Evolutionary conservation across 139 green algal genomes (phyloP).

Genomic region (Tetraselmis chui): DNA sequence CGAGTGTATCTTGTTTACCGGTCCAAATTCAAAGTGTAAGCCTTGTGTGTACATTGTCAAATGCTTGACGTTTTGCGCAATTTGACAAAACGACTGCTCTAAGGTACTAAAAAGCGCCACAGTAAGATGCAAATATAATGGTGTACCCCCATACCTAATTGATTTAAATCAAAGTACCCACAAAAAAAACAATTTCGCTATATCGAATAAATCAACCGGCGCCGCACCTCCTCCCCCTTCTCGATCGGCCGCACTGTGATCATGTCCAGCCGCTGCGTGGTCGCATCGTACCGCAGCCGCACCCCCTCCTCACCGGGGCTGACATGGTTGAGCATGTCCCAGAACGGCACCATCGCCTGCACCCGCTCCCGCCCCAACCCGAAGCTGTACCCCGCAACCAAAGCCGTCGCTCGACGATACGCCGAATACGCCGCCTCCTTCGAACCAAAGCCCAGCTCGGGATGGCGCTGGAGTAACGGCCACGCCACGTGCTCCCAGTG

Average conservation of each 20-base stretch:
- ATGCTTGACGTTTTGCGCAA: too few relatives aligned
- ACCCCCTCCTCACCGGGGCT: constrained; percentile 43
- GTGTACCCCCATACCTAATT: too few relatives aligned
- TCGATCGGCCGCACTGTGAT: constrained; percentile 47
- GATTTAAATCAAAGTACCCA: too few relatives aligned
- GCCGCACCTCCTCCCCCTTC: constrained; percentile 53
- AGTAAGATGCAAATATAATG: too few relatives aligned
- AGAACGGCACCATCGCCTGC: constrained; percentile 63
- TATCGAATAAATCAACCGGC: too few relatives aligned
- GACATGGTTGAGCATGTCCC: constrained; percentile 66
- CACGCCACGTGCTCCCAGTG: constrained; percentile 19
- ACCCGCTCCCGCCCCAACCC: constrained; percentile 56
- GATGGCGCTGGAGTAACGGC: constrained; percentile 25
- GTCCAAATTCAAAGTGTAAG: too few relatives aligned
- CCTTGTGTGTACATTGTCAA: too few relatives aligned
- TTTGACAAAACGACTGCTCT: too few relatives aligned
- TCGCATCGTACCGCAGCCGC: constrained; percentile 44
- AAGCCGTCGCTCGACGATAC: constrained; percentile 48
- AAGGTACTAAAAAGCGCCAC: too few relatives aligned
- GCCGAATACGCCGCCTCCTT: constrained; percentile 9
- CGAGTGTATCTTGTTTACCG: too few relatives aligned
- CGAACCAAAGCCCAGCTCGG: constrained; percentile 2
- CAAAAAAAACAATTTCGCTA: too few relatives aligned
- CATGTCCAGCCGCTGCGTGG: constrained; percentile 47
- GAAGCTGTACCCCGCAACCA: constrained; percentile 64